Percentiles rank a stretch among this genome's conserved stretches.
These are phyloP conservation scores for Citrus sinensis DNA, from an alignment of 345 rosid genomes.

Conservation along the genomic window DVS_A1.0 CM039161.1:21186501-21187000, in stretches of 20 bases:
- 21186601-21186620: conserved; percentile 40
- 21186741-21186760: conserved; percentile 52
- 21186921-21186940: conserved; percentile 15
- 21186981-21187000: neutral
- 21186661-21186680: conserved; percentile 38
- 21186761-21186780: conserved; percentile 57
- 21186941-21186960: conserved; percentile 30
- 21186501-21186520: neutral
- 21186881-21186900: conserved; percentile 37
- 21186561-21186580: neutral
- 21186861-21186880: conserved; percentile 45
- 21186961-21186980: conserved; percentile 9
- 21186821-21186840: conserved; percentile 69
- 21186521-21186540: neutral
- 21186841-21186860: conserved; percentile 89
- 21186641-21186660: conserved; percentile 58
- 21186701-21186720: conserved; percentile 49
- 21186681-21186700: conserved; percentile 49
- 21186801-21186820: conserved; percentile 89
- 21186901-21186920: conserved; percentile 23
- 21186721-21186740: conserved; percentile 21
- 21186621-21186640: conserved; percentile 74
- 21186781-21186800: conserved; percentile 52
- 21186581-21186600: conserved; percentile 35
- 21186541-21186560: neutral